Percentiles rank a stretch among this genome's conserved stretches.
These are phyloP conservation scores for Daldinia childiae DNA, from an alignment of 495 filamentous ascomycete species.

Conservation along the genomic window DNA sequence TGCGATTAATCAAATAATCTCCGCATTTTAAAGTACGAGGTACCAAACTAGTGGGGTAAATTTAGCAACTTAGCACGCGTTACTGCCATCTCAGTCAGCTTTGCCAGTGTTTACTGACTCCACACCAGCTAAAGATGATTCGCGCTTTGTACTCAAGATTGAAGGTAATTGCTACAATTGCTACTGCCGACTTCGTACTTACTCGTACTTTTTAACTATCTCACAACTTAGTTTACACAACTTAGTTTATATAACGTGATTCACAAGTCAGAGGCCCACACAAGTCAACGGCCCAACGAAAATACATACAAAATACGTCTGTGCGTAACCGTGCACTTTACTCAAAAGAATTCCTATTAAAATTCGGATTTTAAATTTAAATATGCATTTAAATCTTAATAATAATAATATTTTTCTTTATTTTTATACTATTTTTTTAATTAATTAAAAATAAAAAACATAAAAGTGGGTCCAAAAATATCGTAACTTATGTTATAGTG, in stretches of 20 bases:
- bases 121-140: constrained; percentile 32
- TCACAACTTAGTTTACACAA: background rate
- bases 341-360: too few relatives aligned
- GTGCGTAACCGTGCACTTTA: too few relatives aligned
- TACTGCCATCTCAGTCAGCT: background rate
- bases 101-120: constrained; percentile 29
- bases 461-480: too few relatives aligned
- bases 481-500: too few relatives aligned
- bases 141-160: constrained; percentile 22
- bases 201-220: background rate
- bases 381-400: too few relatives aligned
- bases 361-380: too few relatives aligned
- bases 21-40: constrained; percentile 1
- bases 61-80: constrained; percentile 17
- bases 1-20: background rate
- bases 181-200: background rate
- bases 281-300: too few relatives aligned
- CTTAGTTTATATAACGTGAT: constrained; percentile 3
- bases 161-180: background rate
- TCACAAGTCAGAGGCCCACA: too few relatives aligned
- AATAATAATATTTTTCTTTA: too few relatives aligned
- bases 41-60: constrained; percentile 13
- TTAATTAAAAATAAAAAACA: too few relatives aligned
- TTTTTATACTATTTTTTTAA: too few relatives aligned
- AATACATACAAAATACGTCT: too few relatives aligned